These are phyloP conservation scores for Sphaceloma murrayae DNA, from an alignment of 2,329 filamentous ascomycete genomes.

Conservation along the genomic window DNA sequence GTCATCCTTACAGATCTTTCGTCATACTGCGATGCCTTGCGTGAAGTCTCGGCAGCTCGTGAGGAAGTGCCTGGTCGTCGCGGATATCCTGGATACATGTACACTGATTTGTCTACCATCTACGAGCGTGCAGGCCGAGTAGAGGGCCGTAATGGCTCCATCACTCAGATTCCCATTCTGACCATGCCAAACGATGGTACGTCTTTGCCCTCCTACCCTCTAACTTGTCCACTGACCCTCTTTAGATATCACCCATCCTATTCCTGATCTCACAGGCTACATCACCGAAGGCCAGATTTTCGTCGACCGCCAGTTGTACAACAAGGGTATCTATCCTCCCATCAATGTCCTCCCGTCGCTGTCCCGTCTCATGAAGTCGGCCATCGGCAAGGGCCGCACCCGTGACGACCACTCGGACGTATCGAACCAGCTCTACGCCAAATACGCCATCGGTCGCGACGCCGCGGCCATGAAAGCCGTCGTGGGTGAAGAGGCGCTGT, in stretches of 20 bases:
- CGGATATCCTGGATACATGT: constrained; percentile 99
- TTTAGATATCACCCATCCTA: constrained; percentile 89
- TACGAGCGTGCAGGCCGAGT: constrained; percentile 99
- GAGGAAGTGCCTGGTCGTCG: constrained; percentile 98
- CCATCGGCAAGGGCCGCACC: constrained; percentile 94
- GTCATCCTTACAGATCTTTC: constrained; percentile 98
- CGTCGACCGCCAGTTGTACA: constrained; percentile 84
- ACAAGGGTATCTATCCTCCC: constrained; percentile 95
- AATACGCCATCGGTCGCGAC: constrained; percentile 98
- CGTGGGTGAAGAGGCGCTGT: constrained; percentile 94
- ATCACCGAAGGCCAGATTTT: constrained; percentile 99
- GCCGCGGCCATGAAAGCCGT: constrained; percentile 98
- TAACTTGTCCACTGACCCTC: constrained; percentile 13
- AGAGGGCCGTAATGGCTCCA: constrained; percentile 90
- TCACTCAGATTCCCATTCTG: constrained; percentile 96
- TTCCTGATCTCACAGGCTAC: constrained; percentile 96
- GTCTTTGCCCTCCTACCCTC: constrained; percentile 10
- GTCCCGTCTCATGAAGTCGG: constrained; percentile 99
- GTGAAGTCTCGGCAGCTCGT: constrained; percentile 93
- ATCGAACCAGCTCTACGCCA: constrained; percentile 98
- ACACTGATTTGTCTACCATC: constrained; percentile 99
- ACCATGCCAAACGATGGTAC: constrained; percentile 97
- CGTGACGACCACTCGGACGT: constrained; percentile 96
- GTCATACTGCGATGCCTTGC: constrained; percentile 95
- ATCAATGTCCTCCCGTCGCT: constrained; percentile 98